Base-by-base conservation (phyloP, 768 basidiomycete genomes). In the Kwoniella europaea region DNA sequence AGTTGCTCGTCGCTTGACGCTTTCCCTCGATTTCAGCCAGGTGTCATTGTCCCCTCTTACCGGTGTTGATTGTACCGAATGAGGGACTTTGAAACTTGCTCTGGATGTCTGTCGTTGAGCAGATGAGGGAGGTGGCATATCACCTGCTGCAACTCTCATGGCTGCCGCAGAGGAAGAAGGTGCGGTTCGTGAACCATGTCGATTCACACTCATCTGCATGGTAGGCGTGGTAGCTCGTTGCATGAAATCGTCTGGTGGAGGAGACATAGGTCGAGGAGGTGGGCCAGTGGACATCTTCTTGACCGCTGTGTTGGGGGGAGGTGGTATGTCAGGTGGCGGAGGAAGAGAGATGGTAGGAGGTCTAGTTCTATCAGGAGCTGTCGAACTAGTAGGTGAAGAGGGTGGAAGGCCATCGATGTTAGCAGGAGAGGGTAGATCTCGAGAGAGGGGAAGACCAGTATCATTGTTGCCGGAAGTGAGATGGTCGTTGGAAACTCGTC, bases 171-270 rank as follows among this genome's bases (percentile, higher is more conserved):
- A 71, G 2, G 82, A 71, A 1, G 74, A 66, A 29, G 77, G 77
- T 16, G 72, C 72, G 16, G 74, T 71, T 18, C 71, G 71, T 16
- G 66, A 62, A 15, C 72, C 68, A 42, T 59, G 53, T 24, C 75
- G 60, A 18, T 74, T 63, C 29, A 71, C 63, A 35, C 57, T 44
- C 22, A 69, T 68, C 57, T 80, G 76, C 56, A 72, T 61, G 1
- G 71, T 74, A 1, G 84, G 84, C 9, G 82, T 83, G 20, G 77
- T 74, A 1, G 95, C 93, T 15, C 95, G 91, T 78, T 93, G 91
- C 71, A 97, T 90, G 79, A 97, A 91, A 67, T 98, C 94, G 18
- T 91, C 86, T 18, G 94, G 96, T 5, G 94, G 95, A 1, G 96
- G 95, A 0, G 96, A 98, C 3, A 90, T 91, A 0, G 96, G 96